phyloP scores from a whole-genome alignment of 345 rosid species.

The Murraya paniculata region DNA sequence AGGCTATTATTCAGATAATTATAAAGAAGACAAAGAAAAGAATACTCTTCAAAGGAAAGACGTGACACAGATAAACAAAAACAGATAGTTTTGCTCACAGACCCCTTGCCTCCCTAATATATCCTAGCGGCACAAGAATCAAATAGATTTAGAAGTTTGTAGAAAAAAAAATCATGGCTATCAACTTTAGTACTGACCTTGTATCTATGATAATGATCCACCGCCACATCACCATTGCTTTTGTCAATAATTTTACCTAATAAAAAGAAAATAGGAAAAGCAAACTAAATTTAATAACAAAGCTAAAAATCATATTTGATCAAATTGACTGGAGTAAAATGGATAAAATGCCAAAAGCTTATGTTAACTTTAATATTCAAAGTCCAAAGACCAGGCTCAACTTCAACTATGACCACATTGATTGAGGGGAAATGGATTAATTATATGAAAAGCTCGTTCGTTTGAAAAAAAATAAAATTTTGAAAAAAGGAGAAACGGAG shows the following conservation, averaged over 20 bases:
- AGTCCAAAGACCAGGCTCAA: neutral
- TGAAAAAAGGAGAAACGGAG: neutral
- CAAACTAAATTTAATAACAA: neutral
- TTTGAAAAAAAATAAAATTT: neutral
- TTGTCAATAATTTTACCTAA: conserved; percentile 71
- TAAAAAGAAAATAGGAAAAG: neutral
- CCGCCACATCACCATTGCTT: conserved; percentile 70
- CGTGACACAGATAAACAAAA: neutral
- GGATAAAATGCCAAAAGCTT: neutral
- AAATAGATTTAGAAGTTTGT: neutral
- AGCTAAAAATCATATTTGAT: neutral
- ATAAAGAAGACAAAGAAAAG: neutral
- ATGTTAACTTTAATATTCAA: neutral
- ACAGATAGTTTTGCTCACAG: neutral
- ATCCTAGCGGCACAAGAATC: neutral
- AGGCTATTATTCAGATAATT: neutral
- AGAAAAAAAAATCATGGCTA: neutral
- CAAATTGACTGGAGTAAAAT: neutral
- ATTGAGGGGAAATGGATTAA: neutral
- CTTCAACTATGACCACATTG: no score
- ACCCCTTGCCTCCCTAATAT: neutral
- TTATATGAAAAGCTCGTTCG: neutral
- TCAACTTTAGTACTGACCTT: conserved; percentile 42
- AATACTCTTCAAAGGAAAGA: neutral
- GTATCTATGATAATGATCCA: conserved; percentile 74